Percentiles rank a stretch among this genome's conserved stretches.
phyloP scores from a whole-genome alignment of 768 basidiomycete genomes.

The Suillus brevipes region DNA sequence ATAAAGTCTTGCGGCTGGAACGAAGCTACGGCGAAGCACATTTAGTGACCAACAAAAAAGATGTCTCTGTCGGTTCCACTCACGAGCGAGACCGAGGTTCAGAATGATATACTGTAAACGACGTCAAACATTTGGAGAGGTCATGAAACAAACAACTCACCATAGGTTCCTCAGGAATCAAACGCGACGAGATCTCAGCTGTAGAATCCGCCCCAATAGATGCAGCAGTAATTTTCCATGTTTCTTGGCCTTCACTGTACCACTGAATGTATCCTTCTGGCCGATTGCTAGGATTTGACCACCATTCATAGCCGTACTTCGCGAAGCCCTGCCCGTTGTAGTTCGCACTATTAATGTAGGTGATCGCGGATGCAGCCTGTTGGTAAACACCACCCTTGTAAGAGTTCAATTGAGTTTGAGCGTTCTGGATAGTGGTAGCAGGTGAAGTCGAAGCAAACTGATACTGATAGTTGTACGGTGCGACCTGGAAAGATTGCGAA shows the following conservation, averaged over 20 bases:
- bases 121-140: conserved; percentile 10
- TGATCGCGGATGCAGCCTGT: conserved; percentile 71
- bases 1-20: conserved; percentile 76
- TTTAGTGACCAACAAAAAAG: conserved; percentile 1
- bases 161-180: conserved; percentile 92
- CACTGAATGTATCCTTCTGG: conserved; percentile 82
- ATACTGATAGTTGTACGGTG: conserved; percentile 76
- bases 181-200: conserved; percentile 58
- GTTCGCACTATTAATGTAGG: conserved; percentile 50
- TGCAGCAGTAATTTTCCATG: conserved; percentile 71
- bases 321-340: conserved; percentile 59
- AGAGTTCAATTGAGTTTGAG: conserved; percentile 54
- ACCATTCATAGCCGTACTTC: conserved; percentile 79
- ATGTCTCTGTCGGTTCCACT: conserved; percentile 20
- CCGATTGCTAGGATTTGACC: conserved; percentile 66
- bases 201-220: conserved; percentile 66
- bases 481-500: conserved; percentile 79
- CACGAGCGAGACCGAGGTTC: conserved; percentile 79
- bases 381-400: conserved; percentile 75
- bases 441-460: conserved; percentile 54
- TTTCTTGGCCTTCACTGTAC: conserved; percentile 62
- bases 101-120: conserved; percentile 69
- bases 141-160: conserved; percentile 42
- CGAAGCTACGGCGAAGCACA: conserved; percentile 37
- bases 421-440: conserved; percentile 54